Evolutionary conservation across 192 early-diverging fungal genomes (phyloP), one percentile per base, ranked within the genome.

Genomic region (Spizellomyces punctatus): DNA sequence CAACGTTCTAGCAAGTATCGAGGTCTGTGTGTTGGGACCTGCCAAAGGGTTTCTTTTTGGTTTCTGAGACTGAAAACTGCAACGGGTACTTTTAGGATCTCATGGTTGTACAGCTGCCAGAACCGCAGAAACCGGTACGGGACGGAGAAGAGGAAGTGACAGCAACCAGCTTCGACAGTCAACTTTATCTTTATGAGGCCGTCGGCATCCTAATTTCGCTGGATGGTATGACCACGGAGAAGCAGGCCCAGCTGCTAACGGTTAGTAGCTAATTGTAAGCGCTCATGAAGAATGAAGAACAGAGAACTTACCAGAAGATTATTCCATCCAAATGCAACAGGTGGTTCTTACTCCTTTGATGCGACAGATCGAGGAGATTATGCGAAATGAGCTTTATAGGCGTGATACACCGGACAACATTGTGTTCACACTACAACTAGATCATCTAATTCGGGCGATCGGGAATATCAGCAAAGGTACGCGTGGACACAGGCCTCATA

Each of bases 161-260:
- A 41, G 73, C 79, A n/a, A 78, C 77, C 65, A 84, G 85, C 21
- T 94, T 92, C 67, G 89, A 90, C 69, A 90, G 89, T 62, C 94
- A 96, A 77, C 74, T 93, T 36, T 96, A 91, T 77, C 73, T 96
- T 46, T 96, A 95, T 83, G 96, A 98, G 77, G 89, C 94, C 8
- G 92, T 92, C 67, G 96, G 96, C n/a, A 84, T 90, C 50, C 80
- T 96, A 78, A 96, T 96, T 75, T 91, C 96, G n/a, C 78, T 88
- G 27, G 88, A 91, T 14, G 79, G 71, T 64, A 79, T 93, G 56
- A 83, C 89, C 50, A 76, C 82, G 45, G 79, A 82, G 46, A 87
- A 88, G 58, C 93, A 95, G 83, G 85, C 87, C 69, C 85, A 92
- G 70, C 85, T 80, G 21, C 61, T 86, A 48, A 81, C 62, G 78